Base-by-base conservation (phyloP, 768 basidiomycete genomes). In the Phallus indusiatus region DNA sequence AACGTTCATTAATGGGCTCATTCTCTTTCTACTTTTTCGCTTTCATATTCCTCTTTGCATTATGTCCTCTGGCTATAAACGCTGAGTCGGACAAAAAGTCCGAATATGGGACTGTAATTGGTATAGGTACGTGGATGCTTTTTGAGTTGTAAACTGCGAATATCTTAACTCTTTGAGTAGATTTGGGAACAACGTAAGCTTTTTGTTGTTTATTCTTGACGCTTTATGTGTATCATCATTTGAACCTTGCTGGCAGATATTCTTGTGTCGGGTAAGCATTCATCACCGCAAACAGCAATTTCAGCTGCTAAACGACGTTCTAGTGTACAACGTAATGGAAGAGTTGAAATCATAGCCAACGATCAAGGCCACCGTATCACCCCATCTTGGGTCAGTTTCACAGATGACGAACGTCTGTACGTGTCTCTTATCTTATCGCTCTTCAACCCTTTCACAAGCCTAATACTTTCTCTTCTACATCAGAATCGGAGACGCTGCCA, bases 401-500 rank as follows among this genome's bases (percentile, higher is more conserved):
- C 48, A 5, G 56, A 58, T 5, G 28, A 58, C 21, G 61, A 58
- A 21, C 48, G 61, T 11, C 49, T 61, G 49, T 59, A 28, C 10
- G 56, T 49, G n/a, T 11, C 34, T 5, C 35, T 37, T 28, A 61
- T 56, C 22, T 55, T 17, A 48, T 24, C 62, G 62, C 65, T n/a
- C 20, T 64, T 3, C 49, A 60, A 52, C 24, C 49, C 12, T 33
- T 52, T 66, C 64, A 37, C 65, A 56, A 35, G 37, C 55, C 47
- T 55, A n/a, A 52, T 54, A 35, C 28, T 28, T 7, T 28, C 28
- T 28, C 28, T 28, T 7, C 7, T 7, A 3, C 28, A 28, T 28
- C 33, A 65, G 65, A 22, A 72, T 80, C 67, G 78, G 78, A 63
- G 78, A 80, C 59, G 73, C 75, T 53, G 78, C 78, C n/a, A 80